These are phyloP conservation scores for Cryptococcus sp. DNA, from an alignment of 1,284 basidiomycete genomes.

Conservation along the genomic window DNA sequence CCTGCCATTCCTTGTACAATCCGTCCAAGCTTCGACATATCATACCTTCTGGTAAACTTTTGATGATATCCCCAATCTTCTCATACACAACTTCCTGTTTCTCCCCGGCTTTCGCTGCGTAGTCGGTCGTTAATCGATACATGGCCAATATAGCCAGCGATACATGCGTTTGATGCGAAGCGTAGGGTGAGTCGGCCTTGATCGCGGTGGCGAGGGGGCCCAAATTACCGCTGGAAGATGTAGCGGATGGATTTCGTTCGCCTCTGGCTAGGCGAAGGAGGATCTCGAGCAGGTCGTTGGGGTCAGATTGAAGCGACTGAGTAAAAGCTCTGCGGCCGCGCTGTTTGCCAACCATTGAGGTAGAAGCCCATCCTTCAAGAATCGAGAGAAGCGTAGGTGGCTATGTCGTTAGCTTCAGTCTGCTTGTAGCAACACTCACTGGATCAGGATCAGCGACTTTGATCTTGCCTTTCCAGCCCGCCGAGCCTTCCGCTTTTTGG, in stretches of 20 bases:
- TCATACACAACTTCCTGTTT: slow-evolving; percentile 65
- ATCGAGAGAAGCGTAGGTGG: slow-evolving; percentile 85
- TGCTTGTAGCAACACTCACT: slow-evolving; percentile 52
- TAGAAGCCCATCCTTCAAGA: slow-evolving; percentile 76
- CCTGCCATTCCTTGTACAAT: slow-evolving; percentile 79
- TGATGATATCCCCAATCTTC: slow-evolving; percentile 78
- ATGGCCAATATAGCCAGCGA: slow-evolving; percentile 85
- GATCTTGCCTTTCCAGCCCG: slow-evolving; percentile 59
- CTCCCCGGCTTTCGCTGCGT: slow-evolving; percentile 64
- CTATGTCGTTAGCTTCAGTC: slow-evolving; percentile 44
- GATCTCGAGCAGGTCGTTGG: slow-evolving; percentile 81
- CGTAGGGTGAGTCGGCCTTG: slow-evolving; percentile 67
- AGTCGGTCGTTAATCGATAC: slow-evolving; percentile 75
- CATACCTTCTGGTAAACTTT: slow-evolving; percentile 73
- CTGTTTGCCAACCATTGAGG: slow-evolving; percentile 66
- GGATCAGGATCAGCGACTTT: slow-evolving; percentile 90
- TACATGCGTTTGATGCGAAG: slow-evolving; percentile 83
- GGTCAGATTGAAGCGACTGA: slow-evolving; percentile 71
- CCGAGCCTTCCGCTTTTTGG: too few species aligned
- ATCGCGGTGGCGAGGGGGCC: slow-evolving; percentile 55
- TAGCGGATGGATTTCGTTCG: slow-evolving; percentile 65
- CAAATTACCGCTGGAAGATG: slow-evolving; percentile 5
- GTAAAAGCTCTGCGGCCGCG: slow-evolving; percentile 80
- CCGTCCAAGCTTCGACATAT: slow-evolving; percentile 84
- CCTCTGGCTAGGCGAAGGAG: slow-evolving; percentile 80